Base-by-base conservation (phyloP, 352 stramenopile species). In the Phytophthora colocasiae region DNA sequence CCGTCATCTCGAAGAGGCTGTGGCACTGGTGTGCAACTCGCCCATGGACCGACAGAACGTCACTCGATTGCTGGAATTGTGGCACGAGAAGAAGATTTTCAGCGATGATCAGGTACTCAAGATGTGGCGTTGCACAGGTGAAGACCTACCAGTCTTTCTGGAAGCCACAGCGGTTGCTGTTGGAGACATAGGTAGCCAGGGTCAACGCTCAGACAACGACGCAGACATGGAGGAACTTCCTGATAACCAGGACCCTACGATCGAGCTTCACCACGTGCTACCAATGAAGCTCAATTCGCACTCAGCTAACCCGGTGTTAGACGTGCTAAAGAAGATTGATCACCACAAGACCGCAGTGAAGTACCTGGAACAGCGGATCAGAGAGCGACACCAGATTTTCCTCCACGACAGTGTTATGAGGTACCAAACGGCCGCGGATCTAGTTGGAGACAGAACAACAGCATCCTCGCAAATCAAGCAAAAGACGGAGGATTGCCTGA, bases 11-110 rank as follows among this genome's bases (percentile, higher is more conserved):
- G 80, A 89, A 3, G 87, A 95, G 61, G 84, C 87, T 15, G 83
- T 95, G 29, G 87, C 87, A 45, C 72, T 95, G 34, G 87, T 95
- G 38, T 90, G 83, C 78, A 95, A 92, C 59, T 95, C 87, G 19
- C 87, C 87, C 7, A 91, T 90, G 74, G 87, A 95, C 58, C 78
- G 87, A 6, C 81, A 93, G 52, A 90, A 85, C 53, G 84, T 93
- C 15, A 88, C 81, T 55, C 68, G 81, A 9, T 69, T 95, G 22
- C 58, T 95, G 44, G 81, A 92, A 50, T 55, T 95, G 38, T 95
- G 87, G 87, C 77, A 92, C 59, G 80, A 91, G 41, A 92, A 95
- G 61, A 63, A 81, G 31, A 66, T 90, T 50, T 92, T 85, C 43
- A 38, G 69, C 4, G 71, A 87, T 39, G 59, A 65, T 0, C 63